A percentile compares a stretch with the other conserved stretches of the same genome.
Evolutionary conservation across 768 basidiomycete genomes (phyloP).

Genomic region (Dentipellis sp.): DNA sequence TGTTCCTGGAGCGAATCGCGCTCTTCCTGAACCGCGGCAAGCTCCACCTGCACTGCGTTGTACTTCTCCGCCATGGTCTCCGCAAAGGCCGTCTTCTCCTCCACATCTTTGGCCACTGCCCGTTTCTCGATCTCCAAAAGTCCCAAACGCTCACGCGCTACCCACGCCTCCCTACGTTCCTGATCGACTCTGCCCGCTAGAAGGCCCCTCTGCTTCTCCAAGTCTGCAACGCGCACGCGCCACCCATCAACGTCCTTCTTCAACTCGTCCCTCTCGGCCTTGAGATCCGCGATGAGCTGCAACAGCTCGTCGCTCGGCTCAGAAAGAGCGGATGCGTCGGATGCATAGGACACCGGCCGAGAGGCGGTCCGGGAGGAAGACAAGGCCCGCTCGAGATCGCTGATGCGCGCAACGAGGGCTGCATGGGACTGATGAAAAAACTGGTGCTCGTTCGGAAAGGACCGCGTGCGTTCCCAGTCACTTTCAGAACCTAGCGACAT

Average conservation of each 20-base stretch:
- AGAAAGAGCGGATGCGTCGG: slow-evolving; percentile 31
- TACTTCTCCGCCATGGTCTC: background rate
- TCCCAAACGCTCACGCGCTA: slow-evolving; percentile 65
- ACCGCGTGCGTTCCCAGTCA: slow-evolving; percentile 15
- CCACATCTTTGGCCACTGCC: slow-evolving; percentile 37
- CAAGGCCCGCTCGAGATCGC: slow-evolving; percentile 67
- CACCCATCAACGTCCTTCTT: slow-evolving; percentile 85
- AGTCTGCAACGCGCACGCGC: slow-evolving; percentile 65
- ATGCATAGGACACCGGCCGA: slow-evolving; percentile 36
- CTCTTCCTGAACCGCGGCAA: slow-evolving; percentile 26
- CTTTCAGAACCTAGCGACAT: slow-evolving; percentile 28
- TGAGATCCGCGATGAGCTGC: slow-evolving; percentile 64
- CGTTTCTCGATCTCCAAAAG: slow-evolving; percentile 60
- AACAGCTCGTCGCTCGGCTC: slow-evolving; percentile 76
- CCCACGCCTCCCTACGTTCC: slow-evolving; percentile 79
- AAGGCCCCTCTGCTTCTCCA: slow-evolving; percentile 60
- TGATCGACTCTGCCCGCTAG: slow-evolving; percentile 63
- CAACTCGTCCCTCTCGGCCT: slow-evolving; percentile 83
- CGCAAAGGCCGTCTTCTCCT: slow-evolving; percentile 17
- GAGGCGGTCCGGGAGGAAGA: slow-evolving; percentile 36
- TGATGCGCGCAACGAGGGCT: slow-evolving; percentile 72
- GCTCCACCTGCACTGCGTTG: slow-evolving; percentile 17
- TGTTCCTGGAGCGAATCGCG: slow-evolving; percentile 28
- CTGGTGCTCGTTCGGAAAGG: slow-evolving; percentile 55
- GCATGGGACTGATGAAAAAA: slow-evolving; percentile 83